A percentile compares a stretch with the other conserved stretches of the same genome.
These are phyloP conservation scores for Aspergillus wentii DNA, from an alignment of 495 filamentous ascomycete species.

Conservation along the genomic window DNA sequence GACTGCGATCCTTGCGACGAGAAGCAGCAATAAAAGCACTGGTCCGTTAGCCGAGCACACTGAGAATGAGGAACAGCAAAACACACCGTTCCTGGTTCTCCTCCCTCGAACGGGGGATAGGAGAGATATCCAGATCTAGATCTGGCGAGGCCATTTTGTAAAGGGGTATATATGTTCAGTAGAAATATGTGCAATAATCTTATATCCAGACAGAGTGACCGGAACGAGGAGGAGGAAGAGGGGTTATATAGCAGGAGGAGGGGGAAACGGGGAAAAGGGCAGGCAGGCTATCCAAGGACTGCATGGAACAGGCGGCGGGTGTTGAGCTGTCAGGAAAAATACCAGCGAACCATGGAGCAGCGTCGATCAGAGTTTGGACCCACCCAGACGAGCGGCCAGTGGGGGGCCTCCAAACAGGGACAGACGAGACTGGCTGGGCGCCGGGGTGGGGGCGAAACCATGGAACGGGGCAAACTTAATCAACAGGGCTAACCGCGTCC, in stretches of 20 bases:
- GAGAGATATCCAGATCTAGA: conserved; percentile 31
- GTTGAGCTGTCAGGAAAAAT: too few species aligned
- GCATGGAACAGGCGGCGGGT: too few species aligned
- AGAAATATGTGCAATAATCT: neutral
- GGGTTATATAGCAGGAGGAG: conserved; percentile 2
- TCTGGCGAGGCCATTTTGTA: conserved; percentile 23
- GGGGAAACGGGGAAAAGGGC: neutral
- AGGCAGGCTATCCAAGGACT: too few species aligned
- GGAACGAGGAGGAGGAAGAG: neutral
- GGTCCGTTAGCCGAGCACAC: conserved; percentile 6
- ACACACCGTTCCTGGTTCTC: conserved; percentile 86
- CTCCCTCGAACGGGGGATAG: conserved; percentile 48
- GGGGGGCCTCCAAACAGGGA: too few species aligned
- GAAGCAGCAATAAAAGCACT: conserved; percentile 95
- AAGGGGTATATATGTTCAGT: neutral
- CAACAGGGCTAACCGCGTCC: too few species aligned
- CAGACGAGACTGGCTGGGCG: too few species aligned
- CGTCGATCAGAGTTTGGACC: too few species aligned
- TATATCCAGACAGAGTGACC: neutral
- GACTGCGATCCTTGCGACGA: conserved; percentile 78
- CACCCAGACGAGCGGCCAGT: too few species aligned
- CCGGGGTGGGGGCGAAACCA: too few species aligned
- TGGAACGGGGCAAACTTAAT: too few species aligned
- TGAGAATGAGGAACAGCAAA: too few species aligned
- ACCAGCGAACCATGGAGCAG: too few species aligned